Evolutionary conservation across 345 rosid species (phyloP).

Genomic region (Geranium rotundifolium): DNA sequence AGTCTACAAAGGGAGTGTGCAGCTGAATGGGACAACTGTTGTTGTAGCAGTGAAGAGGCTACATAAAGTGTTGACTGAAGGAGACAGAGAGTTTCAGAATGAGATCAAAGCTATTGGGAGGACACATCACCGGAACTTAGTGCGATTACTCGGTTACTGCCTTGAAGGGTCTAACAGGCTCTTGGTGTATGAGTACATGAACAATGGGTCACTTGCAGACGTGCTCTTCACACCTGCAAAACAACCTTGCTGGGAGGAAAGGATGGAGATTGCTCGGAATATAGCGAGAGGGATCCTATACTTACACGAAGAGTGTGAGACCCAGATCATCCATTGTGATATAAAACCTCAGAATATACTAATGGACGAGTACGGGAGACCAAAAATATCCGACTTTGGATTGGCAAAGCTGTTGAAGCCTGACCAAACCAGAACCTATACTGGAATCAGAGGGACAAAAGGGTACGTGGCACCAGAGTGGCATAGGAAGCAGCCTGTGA

Average conservation of each 20-base stretch:
- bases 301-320: slow-evolving; percentile 19
- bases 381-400: slow-evolving; percentile 22
- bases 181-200: slow-evolving; percentile 21
- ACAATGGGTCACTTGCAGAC: slow-evolving; percentile 20
- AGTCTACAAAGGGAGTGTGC: slow-evolving; percentile 7
- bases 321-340: slow-evolving; percentile 24
- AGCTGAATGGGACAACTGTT: background rate
- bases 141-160: slow-evolving; percentile 19
- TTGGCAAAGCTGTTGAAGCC: slow-evolving; percentile 24
- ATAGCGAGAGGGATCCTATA: slow-evolving; percentile 21
- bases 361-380: slow-evolving; percentile 11
- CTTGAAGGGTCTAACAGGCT: slow-evolving; percentile 13
- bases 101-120: slow-evolving; percentile 21
- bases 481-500: slow-evolving; percentile 15
- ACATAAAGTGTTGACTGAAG: slow-evolving; percentile 2
- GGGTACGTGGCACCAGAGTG: slow-evolving; percentile 17
- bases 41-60: slow-evolving; percentile 15
- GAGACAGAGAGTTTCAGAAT: slow-evolving; percentile 16
- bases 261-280: slow-evolving; percentile 13
- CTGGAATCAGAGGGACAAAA: slow-evolving; percentile 15
- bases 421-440: slow-evolving; percentile 18
- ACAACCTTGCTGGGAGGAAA: slow-evolving; percentile 10
- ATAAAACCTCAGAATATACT: slow-evolving; percentile 22
- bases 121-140: slow-evolving; percentile 21
- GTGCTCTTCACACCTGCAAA: slow-evolving; percentile 12